phyloP scores from a whole-genome alignment of 2,329 filamentous ascomycete species.

The Sporothrix mexicana region DNA sequence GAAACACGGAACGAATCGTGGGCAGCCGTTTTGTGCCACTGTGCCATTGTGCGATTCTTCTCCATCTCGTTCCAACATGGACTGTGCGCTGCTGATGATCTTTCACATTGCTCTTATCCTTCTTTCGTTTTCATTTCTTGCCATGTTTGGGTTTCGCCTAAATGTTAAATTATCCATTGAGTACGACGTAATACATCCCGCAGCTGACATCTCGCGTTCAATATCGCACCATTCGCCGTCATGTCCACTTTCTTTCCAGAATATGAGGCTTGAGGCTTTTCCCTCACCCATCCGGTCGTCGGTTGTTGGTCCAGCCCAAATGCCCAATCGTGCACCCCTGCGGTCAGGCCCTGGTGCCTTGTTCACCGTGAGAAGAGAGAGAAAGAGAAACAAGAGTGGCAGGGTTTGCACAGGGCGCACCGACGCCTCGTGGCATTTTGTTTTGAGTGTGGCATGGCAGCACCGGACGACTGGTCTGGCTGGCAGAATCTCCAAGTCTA shows the following conservation, averaged over 20 bases:
- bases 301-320: too few relatives aligned
- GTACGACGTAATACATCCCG: not conserved
- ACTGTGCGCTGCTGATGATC: not conserved
- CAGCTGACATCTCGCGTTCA: constrained; percentile 2
- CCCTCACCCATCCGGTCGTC: not conserved
- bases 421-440: constrained; percentile 13
- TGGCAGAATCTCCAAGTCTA: too few relatives aligned
- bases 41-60: too few relatives aligned
- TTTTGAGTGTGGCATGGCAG: not conserved
- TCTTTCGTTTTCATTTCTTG: not conserved
- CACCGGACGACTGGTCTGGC: not conserved
- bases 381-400: not conserved
- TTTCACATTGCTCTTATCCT: not conserved
- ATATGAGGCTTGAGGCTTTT: not conserved
- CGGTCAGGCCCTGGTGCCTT: not conserved
- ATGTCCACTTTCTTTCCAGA: not conserved
- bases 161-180: not conserved
- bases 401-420: constrained; percentile 24
- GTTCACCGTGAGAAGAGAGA: not conserved
- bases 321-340: constrained; percentile 4
- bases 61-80: not conserved
- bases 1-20: constrained; percentile 24
- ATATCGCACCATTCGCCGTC: not conserved
- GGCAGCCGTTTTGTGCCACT: not conserved
- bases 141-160: not conserved